Conservation (phyloP, 2,329 filamentous ascomycete genomes). For the Lizonia empirigonia region DNA sequence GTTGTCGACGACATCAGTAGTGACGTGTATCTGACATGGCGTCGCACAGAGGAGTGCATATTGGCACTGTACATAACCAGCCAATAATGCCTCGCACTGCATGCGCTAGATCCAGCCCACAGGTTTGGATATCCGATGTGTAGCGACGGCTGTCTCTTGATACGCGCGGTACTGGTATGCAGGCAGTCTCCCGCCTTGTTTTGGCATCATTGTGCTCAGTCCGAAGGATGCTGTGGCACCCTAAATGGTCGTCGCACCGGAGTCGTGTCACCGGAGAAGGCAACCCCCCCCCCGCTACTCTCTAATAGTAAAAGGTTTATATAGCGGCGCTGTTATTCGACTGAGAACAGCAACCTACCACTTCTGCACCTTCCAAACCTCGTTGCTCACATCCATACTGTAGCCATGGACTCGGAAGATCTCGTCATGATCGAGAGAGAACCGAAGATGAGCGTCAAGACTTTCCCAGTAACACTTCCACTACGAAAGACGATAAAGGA, state of each 20-base stretch:
- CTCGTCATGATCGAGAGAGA: slow-evolving; percentile 20
- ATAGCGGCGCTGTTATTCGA: background rate
- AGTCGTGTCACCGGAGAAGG: background rate
- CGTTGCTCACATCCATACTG: background rate
- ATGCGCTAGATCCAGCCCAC: background rate
- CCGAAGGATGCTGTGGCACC: background rate
- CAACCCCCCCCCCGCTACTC: too few species aligned
- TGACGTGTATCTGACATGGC: background rate
- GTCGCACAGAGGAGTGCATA: background rate
- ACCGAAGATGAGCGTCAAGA: background rate
- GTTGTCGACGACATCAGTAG: background rate
- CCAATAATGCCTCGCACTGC: background rate
- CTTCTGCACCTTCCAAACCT: background rate
- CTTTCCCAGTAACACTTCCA: background rate
- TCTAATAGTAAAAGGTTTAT: background rate
- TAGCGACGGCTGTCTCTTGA: background rate
- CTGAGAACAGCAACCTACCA: background rate
- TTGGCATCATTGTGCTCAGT: too few species aligned
- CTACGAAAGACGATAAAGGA: background rate
- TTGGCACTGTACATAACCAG: background rate
- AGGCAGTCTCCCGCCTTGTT: background rate
- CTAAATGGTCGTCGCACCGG: background rate
- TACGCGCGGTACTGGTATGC: background rate
- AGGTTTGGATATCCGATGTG: background rate
- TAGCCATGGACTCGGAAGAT: slow-evolving; percentile 20